Base-by-base conservation (phyloP, 306 rosid species). In the Malus domestica region DNA sequence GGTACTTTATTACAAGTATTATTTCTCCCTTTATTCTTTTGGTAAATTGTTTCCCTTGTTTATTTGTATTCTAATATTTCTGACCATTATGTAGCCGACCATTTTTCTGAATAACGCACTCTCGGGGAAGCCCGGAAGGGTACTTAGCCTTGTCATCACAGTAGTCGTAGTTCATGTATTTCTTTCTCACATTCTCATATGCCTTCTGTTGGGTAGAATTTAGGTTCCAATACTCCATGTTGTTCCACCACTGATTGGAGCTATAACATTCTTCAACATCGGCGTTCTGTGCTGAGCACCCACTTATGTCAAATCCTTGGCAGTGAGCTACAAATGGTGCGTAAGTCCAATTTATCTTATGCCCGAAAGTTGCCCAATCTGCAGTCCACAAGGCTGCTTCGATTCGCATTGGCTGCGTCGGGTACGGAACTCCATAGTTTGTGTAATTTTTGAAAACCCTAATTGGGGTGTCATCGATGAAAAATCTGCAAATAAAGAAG, bases 321-420 rank as follows among this genome's bases (percentile, higher is more conserved):
- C 76, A 88, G 52, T 68, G 44, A 13, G 93, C 96, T 74, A 77
- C 76, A 46, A 90, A 90, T 4, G 96, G 93, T 67, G 89, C 86
- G 61, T 70, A 79, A 35, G 35, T 42, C 88, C 89, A 90, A 27
- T 88, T 35, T 30, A 22, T 83, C 81, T 83, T 90, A 11, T 59
- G 32, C 25, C 49, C 49, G 49, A 18, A 70, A 14, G 92, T 83
- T 35, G 96, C 90, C 96, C 96, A 90, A 4, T 62, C 85, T 30
- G 85, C 92, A 75, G 83, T 57, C 92, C 92, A 88, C 45, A 90
- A 45, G 60, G 84, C 76, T 61, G 71, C 89, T 68, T 63, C 69
- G 52, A 90, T 75, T 60, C 57, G 52, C 95, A 88, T 86, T 33
- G 92, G 80, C 71, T 82, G 81, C 71, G 79, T 9, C 49, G 85